Percentiles rank a stretch among this genome's conserved stretches.
Conservation (phyloP, 139 green algal species). For the Yamagishiella unicocca region DNA sequence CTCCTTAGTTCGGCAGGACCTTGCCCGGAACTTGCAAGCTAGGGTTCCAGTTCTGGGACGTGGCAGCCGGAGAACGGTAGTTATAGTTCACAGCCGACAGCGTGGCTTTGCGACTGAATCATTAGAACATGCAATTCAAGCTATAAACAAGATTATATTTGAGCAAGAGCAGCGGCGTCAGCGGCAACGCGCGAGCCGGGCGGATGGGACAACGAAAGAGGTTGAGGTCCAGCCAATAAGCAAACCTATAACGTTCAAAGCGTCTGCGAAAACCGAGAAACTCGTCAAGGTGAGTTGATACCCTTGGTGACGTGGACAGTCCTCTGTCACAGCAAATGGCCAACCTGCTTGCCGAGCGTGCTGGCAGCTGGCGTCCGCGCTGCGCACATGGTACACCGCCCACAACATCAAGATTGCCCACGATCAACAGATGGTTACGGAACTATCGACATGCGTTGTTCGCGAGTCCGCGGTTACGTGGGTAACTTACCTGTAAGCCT, state of each 20-base stretch:
- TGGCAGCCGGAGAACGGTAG: neutral
- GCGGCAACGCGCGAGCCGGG: neutral
- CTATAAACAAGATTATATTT: constrained; percentile 29
- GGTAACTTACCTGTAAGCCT: no score
- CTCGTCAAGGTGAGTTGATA: constrained; percentile 16
- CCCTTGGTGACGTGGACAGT: no score
- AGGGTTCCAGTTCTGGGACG: neutral
- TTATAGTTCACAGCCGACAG: constrained; percentile 1
- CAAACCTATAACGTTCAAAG: constrained; percentile 35
- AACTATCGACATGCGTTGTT: no score
- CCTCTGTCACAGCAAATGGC: no score
- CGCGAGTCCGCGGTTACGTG: no score
- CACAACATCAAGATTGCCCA: no score
- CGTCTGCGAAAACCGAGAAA: constrained; percentile 15
- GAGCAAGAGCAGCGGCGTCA: constrained; percentile 19
- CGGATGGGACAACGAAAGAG: neutral
- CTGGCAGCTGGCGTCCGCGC: no score
- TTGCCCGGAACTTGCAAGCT: neutral
- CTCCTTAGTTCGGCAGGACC: neutral
- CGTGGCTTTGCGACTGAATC: constrained; percentile 6
- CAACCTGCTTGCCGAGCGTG: no score
- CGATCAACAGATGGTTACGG: no score
- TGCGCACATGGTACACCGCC: no score
- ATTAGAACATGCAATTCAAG: constrained; percentile 17
- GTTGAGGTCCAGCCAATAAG: neutral